Base-by-base conservation (phyloP, 2,329 filamentous ascomycete genomes). In the Phialophora tarda region DNA sequence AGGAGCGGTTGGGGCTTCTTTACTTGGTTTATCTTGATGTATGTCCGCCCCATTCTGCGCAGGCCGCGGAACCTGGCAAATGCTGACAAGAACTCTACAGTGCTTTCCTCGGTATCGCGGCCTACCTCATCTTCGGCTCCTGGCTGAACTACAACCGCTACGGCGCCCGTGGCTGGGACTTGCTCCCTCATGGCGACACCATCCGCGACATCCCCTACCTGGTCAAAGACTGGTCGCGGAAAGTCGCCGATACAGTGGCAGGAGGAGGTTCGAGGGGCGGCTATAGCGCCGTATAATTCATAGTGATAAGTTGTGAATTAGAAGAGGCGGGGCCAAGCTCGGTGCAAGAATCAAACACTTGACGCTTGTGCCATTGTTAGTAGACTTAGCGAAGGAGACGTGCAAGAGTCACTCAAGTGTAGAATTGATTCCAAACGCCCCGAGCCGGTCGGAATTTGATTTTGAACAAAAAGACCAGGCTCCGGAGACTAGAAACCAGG, bases 131-230 rank as follows among this genome's bases (percentile, higher is more conserved):
- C 77, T 98, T 98, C 76, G 93, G 94, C 71, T 96, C 93, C 23
- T 99, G 95, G 95, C 88, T 98, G 77, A 98, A 98, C 83, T 98
- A 98, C 85, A 97, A 93, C 82, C 91, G 93, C 69, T 97, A 97
- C 79, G 94, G 94, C 56, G 93, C 94, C 60, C 86, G 94, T 53
- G 95, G 95, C 64, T 98, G 93, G 93, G 95, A 98, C 75, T 85
- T 97, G 21, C 83, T 98, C 21, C 95, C 95, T 14, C 94, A 98
- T 77, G 91, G 91, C 71, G 95, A 99, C 78, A 91, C 91, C 0
- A 90, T 98, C 73, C 89, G 94, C 70, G 95, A 99, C 75, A 81
- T 97, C 23, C 95, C 95, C 2, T 98, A 97, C 76, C 85, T 98
- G 62, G 80, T 97, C 70, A 93, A 94, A 79, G 95, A 99, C 78